Percentiles rank a stretch among this genome's conserved stretches.
phyloP scores from a whole-genome alignment of 1,139 yeast species.

The Blastobotrys ciferrii region DNA sequence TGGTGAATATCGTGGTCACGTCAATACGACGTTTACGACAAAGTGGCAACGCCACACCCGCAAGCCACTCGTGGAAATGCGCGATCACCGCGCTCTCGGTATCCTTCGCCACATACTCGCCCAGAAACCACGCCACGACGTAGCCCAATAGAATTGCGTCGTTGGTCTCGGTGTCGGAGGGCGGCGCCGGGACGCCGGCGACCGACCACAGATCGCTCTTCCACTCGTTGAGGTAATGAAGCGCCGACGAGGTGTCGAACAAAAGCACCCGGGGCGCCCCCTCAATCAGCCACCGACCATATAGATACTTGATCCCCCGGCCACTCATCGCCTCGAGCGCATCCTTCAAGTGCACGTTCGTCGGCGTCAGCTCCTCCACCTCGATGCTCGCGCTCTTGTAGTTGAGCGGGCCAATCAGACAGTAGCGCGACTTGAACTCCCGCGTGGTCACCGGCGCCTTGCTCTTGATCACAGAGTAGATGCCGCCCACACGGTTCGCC shows the following conservation, averaged over 20 bases:
- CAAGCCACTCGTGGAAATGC: slow-evolving; percentile 98
- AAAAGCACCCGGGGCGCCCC: slow-evolving; percentile 93
- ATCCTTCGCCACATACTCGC: slow-evolving; percentile 83
- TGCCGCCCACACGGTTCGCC: slow-evolving; percentile 97
- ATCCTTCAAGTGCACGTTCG: slow-evolving; percentile 56
- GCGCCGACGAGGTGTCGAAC: slow-evolving; percentile 80
- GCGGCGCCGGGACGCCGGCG: slow-evolving; percentile 93
- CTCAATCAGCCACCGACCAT: slow-evolving; percentile 96
- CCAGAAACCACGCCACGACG: slow-evolving; percentile 94
- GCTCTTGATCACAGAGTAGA: slow-evolving; percentile 92
- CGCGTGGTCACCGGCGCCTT: slow-evolving; percentile 96
- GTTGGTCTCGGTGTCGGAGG: slow-evolving; percentile 80
- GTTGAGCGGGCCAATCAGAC: slow-evolving; percentile 84
- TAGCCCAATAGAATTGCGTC: slow-evolving; percentile 93
- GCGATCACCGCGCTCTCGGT: slow-evolving; percentile 84
- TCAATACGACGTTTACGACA: slow-evolving; percentile 91
- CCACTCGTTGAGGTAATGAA: slow-evolving; percentile 79
- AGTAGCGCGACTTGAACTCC: slow-evolving; percentile 85
- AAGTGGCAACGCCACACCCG: slow-evolving; percentile 92
- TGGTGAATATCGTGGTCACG: slow-evolving; percentile 92
- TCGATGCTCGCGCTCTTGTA: slow-evolving; percentile 82
- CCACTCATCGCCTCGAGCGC: slow-evolving; percentile 58
- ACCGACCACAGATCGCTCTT: slow-evolving; percentile 87
- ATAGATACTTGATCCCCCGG: slow-evolving; percentile 79
- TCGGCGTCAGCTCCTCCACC: slow-evolving; percentile 76